Evolutionary conservation across 1,139 yeast species (phyloP), one percentile per base, ranked within the genome.

Genomic region (Kodamaea ohmeri): DNA sequence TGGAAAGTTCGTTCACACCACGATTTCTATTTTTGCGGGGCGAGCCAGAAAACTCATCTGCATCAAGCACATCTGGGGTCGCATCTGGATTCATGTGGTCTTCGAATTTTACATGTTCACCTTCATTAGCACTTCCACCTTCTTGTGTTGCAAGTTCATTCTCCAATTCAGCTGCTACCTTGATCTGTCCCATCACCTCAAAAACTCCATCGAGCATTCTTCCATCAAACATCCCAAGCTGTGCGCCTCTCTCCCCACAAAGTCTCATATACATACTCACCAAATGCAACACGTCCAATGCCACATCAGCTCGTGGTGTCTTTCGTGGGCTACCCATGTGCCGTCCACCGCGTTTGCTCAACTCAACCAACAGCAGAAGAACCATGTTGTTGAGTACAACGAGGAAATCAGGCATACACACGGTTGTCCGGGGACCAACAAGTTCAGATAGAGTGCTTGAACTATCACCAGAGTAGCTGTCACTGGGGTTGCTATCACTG

Each of bases 381-480:
- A 67, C 69, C 48, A 73, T 45, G 33, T 72, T 65, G 37, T 71
- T 72, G 25, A 71, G 48, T 27, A 73, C 53, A 9, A 60, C 48
- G 33, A 67, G 48, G 36, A 70, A 67, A 7, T 73, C 69, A 0
- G 76, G 73, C 32, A 71, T 53, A 2, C 65, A 53, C 17, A 69
- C 41, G 15, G 32, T 32, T 3, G 33, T n/a, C 13, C 7, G 21
- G 34, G 56, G 42, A 16, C 9, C 11, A 26, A 5, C 29, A 26
- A n/a, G 22, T 20, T n/a, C n/a, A n/a, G n/a, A n/a, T n/a, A n/a
- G n/a, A n/a, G n/a, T n/a, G n/a, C n/a, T n/a, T n/a, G n/a, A n/a
- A n/a, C n/a, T n/a, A n/a, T n/a, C n/a, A n/a, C n/a, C n/a, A n/a
- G n/a, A n/a, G n/a, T n/a, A n/a, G n/a, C n/a, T n/a, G n/a, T n/a